Evolutionary conservation across 495 filamentous ascomycete species (phyloP).

Genomic region (Physcia stellaris): DNA sequence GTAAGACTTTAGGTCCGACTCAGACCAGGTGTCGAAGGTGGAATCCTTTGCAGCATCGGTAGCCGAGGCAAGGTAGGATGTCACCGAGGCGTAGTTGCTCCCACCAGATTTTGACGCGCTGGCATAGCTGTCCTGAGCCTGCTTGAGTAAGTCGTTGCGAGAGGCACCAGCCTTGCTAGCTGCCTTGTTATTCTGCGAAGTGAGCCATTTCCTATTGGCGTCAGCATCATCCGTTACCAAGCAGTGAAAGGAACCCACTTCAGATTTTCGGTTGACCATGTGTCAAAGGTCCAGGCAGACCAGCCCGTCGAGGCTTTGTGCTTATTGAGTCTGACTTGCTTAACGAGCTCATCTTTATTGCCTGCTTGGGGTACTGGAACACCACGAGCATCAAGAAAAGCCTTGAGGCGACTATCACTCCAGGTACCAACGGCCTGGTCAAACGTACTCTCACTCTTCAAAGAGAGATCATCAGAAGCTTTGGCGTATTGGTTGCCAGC

Average conservation of each 20-base stretch:
- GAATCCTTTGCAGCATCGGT: slow-evolving; percentile 56
- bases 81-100: slow-evolving; percentile 54
- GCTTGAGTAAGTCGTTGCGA: slow-evolving; percentile 57
- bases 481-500: slow-evolving; percentile 65
- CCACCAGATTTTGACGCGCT: slow-evolving; percentile 60
- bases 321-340: slow-evolving; percentile 54
- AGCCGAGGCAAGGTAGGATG: slow-evolving; percentile 53
- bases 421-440: slow-evolving; percentile 46
- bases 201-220: slow-evolving; percentile 47
- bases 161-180: slow-evolving; percentile 49
- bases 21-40: slow-evolving; percentile 71
- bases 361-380: slow-evolving; percentile 59
- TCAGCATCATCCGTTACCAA: slow-evolving; percentile 6
- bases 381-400: slow-evolving; percentile 40
- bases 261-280: slow-evolving; percentile 64
- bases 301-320: slow-evolving; percentile 61
- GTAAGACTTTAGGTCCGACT: slow-evolving; percentile 67
- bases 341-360: slow-evolving; percentile 68
- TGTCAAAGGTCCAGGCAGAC: slow-evolving; percentile 75
- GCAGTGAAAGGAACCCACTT: slow-evolving; percentile 30
- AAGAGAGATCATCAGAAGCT: slow-evolving; percentile 55
- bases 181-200: slow-evolving; percentile 50
- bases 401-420: slow-evolving; percentile 68
- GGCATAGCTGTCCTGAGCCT: slow-evolving; percentile 56
- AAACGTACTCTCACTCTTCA: slow-evolving; percentile 56